Base-by-base conservation (phyloP, 2,329 filamentous ascomycete genomes). In the Boeremia lycopersici region DNA sequence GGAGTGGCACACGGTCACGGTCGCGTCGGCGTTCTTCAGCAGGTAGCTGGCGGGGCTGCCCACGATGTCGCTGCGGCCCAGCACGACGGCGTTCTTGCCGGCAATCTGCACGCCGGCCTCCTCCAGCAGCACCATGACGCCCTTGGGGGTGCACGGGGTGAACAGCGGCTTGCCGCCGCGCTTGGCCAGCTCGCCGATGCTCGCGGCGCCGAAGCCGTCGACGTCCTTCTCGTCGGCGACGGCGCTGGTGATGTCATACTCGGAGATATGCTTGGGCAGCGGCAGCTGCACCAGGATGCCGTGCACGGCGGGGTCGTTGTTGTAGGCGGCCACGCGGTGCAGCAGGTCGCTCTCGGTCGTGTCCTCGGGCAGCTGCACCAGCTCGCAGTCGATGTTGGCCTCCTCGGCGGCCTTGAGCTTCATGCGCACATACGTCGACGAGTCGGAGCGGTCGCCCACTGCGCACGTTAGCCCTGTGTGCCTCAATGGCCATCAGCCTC, bases 391-490 rank as follows among this genome's bases (percentile, higher is more conserved):
- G 73, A 99, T 97, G 71, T 91, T 91, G 71, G 93, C 92, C 90
- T 98, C 95, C 75, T 90, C 82, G 54, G 95, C 95, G 63, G 95
- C 95, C 84, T 97, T 99, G 72, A 97, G 81, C 82, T 99, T 99
- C 95, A 99, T 99, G 79, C 93, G 93, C 78, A 99, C 93, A 89
- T 99, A 99, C 47, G 93, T 98, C 71, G 90, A 89, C 33, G 93
- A 97, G 79, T 99, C 95, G 64, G 90, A 91, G 69, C 95, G 88
- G 76, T 93, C 89, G 73, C 93, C 95, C 66, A 99, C 95, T 95
- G 54, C 10, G 13, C 26, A 10, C 17, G 39, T 63, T 45, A 65
- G 60, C 17, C 25, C 2, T 5, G 19, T 23, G 2, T 5, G 5
- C 19, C 19, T 38, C 52, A 61, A 53, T 58, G 44, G 50, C 43